Evolutionary conservation across 2,329 filamentous ascomycete genomes (phyloP), one percentile per base, ranked within the genome.

Genomic region (Talaromyces sp.): DNA sequence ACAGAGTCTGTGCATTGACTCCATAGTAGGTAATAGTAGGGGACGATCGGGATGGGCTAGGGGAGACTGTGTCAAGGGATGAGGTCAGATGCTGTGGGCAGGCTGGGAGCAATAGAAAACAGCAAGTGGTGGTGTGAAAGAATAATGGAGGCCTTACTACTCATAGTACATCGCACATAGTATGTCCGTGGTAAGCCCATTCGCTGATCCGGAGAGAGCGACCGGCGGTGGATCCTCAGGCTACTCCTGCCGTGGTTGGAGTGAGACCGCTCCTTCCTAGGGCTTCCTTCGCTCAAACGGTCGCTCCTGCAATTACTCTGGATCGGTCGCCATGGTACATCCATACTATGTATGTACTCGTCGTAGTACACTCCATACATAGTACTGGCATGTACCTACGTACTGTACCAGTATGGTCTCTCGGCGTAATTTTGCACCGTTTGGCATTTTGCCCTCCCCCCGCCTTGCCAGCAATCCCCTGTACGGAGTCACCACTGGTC

Each of bases 191-290:
- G 35, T 47, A 56, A 52, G 49, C 61, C 27, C 27, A 63, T 63
- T 63, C 50, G 61, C 61, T 63, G 61, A 63, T 63, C 61, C 61
- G 61, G 61, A 63, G 61, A 54, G 41, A 63, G 61, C 61, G 50
- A 56, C 61, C 66, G 63, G 52, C 19, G 31, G 52, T 56, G 52
- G 52, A 56, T 37, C 52, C 10, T 37, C n/a, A 19, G 47, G 47
- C 47, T 50, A 22, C 45, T 49, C 22, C 47, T 50, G 39, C 39
- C 15, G 39, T 13, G 39, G 39, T 41, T n/a, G 11, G 5, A 2
- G 8, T 15, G 39, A 17, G 39, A 17, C 39, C 39, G 39, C 39
- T 31, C 47, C 49, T 31, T 33, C 49, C 39, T 41, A 15, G 2
- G 13, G 11, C n/a, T 19, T 45, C 7, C 19, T 22, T 19, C 19